Conservation (phyloP, 2,329 filamentous ascomycete genomes). For the Tolypocladium cylindrosporum region DNA sequence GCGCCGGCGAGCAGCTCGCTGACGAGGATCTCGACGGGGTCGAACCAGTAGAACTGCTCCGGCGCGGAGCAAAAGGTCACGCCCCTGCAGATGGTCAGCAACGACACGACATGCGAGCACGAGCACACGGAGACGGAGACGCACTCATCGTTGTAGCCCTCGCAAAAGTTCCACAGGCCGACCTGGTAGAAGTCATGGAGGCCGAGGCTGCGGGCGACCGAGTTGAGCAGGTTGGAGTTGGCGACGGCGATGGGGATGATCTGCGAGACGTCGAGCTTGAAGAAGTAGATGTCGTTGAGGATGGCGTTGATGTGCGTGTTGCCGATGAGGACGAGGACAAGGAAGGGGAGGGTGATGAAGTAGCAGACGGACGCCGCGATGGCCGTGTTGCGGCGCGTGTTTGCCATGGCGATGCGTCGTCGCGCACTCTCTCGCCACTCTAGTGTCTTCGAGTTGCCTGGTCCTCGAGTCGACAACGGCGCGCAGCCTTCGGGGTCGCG, state of each 20-base stretch:
- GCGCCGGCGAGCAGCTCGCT: conserved; percentile 74
- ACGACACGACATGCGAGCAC: neutral
- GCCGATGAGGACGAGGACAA: conserved; percentile 70
- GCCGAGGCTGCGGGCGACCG: conserved; percentile 74
- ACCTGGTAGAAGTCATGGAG: conserved; percentile 93
- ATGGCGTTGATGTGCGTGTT: conserved; percentile 55
- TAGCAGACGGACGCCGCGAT: conserved; percentile 59
- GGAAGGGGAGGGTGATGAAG: conserved; percentile 64
- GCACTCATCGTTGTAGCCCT: conserved; percentile 63
- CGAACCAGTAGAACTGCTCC: conserved; percentile 73
- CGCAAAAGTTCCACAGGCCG: conserved; percentile 85
- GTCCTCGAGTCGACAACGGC: neutral
- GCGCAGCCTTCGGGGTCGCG: neutral
- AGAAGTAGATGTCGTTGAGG: conserved; percentile 67
- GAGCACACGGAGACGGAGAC: conserved; percentile 10
- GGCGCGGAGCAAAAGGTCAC: conserved; percentile 69
- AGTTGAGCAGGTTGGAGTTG: conserved; percentile 70
- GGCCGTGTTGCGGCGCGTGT: conserved; percentile 46
- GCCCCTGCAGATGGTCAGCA: conserved; percentile 33
- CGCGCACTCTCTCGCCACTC: too few relatives aligned
- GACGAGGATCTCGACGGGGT: conserved; percentile 73
- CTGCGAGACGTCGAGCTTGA: conserved; percentile 72
- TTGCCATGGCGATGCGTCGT: conserved; percentile 10
- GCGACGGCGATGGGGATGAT: conserved; percentile 67
- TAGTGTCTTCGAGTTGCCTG: too few relatives aligned